Percentiles rank a stretch among this genome's conserved stretches.
Conservation (phyloP, 192 early-diverging fungal species). For the Coemansia reversa region DNA sequence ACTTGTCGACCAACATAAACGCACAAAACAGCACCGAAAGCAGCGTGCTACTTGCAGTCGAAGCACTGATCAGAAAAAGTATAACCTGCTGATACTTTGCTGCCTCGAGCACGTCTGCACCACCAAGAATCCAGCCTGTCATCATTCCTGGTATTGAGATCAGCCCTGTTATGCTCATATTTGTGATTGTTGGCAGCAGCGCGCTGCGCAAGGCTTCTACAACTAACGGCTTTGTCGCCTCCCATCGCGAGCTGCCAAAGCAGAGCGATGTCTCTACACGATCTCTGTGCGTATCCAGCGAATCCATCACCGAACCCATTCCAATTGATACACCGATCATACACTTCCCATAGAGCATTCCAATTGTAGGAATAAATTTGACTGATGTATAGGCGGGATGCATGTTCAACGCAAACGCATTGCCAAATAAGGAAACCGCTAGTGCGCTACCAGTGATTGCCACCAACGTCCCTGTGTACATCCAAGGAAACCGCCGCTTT, state of each 20-base stretch:
- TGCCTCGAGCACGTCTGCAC: constrained; percentile 73
- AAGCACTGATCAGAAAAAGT: constrained; percentile 82
- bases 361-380: constrained; percentile 85
- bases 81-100: constrained; percentile 83
- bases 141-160: constrained; percentile 88
- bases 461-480: constrained; percentile 60
- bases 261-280: constrained; percentile 62
- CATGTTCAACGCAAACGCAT: constrained; percentile 65
- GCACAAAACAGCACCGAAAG: constrained; percentile 45
- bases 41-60: constrained; percentile 65
- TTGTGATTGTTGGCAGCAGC: constrained; percentile 77
- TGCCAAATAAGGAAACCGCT: constrained; percentile 24
- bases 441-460: constrained; percentile 44
- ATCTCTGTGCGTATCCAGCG: constrained; percentile 57
- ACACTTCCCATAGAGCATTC: constrained; percentile 84
- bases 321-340: constrained; percentile 74
- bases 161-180: constrained; percentile 79
- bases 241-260: constrained; percentile 80
- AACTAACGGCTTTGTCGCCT: constrained; percentile 72
- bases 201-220: constrained; percentile 70
- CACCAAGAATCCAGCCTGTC: constrained; percentile 87
- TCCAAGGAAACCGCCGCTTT: constrained; percentile 67
- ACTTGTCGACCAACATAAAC: constrained; percentile 36
- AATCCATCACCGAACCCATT: constrained; percentile 59
- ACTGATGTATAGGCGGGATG: constrained; percentile 67